Base-by-base conservation (phyloP, 108 stramenopile genomes). In the Cyclotella cryptica region DNA sequence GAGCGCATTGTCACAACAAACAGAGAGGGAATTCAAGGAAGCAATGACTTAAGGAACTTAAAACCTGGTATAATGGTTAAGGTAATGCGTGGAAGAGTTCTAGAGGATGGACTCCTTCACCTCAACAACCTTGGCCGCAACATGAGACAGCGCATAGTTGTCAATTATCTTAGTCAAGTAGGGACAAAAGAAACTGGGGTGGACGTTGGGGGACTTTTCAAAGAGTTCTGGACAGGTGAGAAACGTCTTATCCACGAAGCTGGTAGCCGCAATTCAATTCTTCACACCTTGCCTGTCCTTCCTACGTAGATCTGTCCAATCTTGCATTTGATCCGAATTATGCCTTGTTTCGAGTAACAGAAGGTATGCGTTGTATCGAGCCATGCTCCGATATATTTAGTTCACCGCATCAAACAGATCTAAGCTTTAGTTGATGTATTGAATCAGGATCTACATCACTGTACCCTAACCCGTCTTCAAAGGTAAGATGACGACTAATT, bases 121-220 rank as follows among this genome's bases (percentile, higher is more conserved):
- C 79, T 94, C 75, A 95, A 93, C 53, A 90, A 89, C 54, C 87
- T 97, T 41, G 94, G 96, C 6, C 63, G 79, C 10, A 84, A 89
- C 18, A 88, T 97, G 86, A 83, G 95, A n/a, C 88, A 89, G 62
- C 78, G 95, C 28, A 89, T 92, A 17, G 70, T 88, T 10, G 91
- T 97, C 12, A 85, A 92, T 26, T 96, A 96, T 60, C 67, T 86
- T 53, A 95, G 92, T 71, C 86, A 92, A 72, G 93, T 92, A 9
- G 93, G 95, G 27, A 88, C 91, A 30, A 76, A 66, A 67, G 94
- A 96, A 59, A 75, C 84, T 63, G 98, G 99, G 30, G 94, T 99
- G 57, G 99, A 99, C 84, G 96, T 96, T 43, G 99, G 99, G 21
- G 99, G 99, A 8, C 87, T 99, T 13, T 98, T 98, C 83, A 99